Evolutionary conservation across 2,329 filamentous ascomycete species (phyloP), one percentile per base, ranked within the genome.

Genomic region (Tolypocladium inflatum): DNA sequence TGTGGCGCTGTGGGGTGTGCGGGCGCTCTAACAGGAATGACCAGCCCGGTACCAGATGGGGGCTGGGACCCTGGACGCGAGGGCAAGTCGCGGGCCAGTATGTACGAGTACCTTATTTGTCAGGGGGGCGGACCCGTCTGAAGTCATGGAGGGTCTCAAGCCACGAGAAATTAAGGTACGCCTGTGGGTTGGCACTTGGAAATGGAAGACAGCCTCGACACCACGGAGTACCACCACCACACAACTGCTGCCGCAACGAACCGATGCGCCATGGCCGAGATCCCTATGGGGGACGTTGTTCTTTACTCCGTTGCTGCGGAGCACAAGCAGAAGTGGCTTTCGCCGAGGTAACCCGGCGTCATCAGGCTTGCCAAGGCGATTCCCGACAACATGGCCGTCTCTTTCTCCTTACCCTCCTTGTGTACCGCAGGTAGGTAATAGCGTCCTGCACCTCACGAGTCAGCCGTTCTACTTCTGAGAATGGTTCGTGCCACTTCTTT

Each of bases 151-250:
- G 53, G n/a, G 21, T 17, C 38, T 26, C 38, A 42, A 26, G 37
- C 53, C 37, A 41, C 53, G 53, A 55, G 53, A 55, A 55, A 55
- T 55, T 55, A 55, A 55, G 53, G 53, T 37, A 37, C 30, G 30
- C 5, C 48, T 13, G 48, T 52, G 48, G 48, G n/a, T 11, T n/a
- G 26, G 17, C 26, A n/a, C 11, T 11, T n/a, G 17, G 19, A 17
- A n/a, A 13, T 17, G 30, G n/a, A n/a, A 51, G 48, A 33, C 21
- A 19, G 8, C 15, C 11, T 50, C 23, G 45, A 33, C 26, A 30
- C n/a, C n/a, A n/a, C n/a, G n/a, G n/a, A n/a, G n/a, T n/a, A 33
- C 26, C 43, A 21, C 38, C 38, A n/a, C 2, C 26, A 33, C 26
- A 38, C 38, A 19, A 5, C 37, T 38, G 13, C 38, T 38, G 37